phyloP scores from a whole-genome alignment of 257 asterid genomes.

The Forsythia suspensa region DNA sequence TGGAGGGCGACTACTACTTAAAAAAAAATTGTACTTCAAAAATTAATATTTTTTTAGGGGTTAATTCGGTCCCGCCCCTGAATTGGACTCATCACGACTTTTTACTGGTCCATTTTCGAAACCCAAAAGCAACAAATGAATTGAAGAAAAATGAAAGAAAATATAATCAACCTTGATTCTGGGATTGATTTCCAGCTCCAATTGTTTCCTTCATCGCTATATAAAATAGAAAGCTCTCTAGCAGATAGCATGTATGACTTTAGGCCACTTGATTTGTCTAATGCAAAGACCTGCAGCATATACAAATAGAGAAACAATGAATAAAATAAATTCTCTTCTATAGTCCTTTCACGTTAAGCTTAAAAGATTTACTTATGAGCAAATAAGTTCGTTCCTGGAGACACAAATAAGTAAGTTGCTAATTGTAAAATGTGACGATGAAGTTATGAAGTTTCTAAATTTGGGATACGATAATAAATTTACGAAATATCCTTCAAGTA shows the following conservation, averaged over 20 bases:
- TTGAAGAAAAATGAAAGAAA: not conserved
- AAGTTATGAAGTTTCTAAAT: no score
- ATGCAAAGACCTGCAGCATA: constrained; percentile 31
- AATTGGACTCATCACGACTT: not conserved
- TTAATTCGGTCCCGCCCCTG: no score
- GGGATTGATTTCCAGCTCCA: constrained; percentile 40
- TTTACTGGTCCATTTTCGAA: no score
- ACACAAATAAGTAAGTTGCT: no score
- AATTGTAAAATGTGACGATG: no score
- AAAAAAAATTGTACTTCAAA: no score
- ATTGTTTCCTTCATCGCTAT: constrained; percentile 20
- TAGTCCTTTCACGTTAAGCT: not conserved
- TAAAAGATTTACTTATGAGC: not conserved
- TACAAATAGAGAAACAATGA: not conserved
- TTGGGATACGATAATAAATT: no score
- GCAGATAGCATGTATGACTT: constrained; percentile 33
- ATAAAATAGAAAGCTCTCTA: constrained; percentile 32
- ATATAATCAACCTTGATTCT: constrained; percentile 26
- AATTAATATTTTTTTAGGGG: no score
- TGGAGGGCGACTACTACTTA: no score
- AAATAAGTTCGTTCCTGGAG: not conserved
- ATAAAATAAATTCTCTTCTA: not conserved
- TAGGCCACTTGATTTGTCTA: constrained; percentile 31
- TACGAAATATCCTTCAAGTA: no score
- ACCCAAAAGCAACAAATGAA: not conserved